A percentile compares a stretch with the other conserved stretches of the same genome.
phyloP scores from a whole-genome alignment of 768 basidiomycete genomes.

The Amanita fuliginea region DNA sequence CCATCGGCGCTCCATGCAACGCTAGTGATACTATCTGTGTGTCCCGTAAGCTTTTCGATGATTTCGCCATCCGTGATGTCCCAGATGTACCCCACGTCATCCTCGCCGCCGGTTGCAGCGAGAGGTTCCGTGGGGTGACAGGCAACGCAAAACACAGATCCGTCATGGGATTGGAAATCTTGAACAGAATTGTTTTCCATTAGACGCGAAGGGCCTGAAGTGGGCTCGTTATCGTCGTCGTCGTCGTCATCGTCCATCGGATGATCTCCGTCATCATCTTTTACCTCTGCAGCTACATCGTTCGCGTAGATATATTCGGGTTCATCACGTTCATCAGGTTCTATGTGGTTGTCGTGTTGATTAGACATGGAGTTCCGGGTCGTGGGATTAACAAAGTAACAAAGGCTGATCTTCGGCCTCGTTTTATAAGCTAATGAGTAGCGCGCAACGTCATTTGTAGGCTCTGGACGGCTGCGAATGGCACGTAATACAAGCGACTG shows the following conservation, averaged over 20 bases:
- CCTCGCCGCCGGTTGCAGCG: conserved; percentile 89
- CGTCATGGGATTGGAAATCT: conserved; percentile 53
- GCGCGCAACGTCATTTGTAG: too few relatives aligned
- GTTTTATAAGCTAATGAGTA: too few relatives aligned
- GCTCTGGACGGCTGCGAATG: too few relatives aligned
- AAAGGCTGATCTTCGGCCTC: too few relatives aligned
- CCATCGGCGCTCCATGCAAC: conserved; percentile 81
- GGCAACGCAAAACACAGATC: conserved; percentile 78
- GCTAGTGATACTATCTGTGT: conserved; percentile 82
- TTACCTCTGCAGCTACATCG: conserved; percentile 55
- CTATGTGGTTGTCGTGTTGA: conserved; percentile 25
- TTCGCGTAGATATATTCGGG: conserved; percentile 56
- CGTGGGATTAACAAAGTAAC: too few relatives aligned
- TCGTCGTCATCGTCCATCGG: conserved; percentile 72
- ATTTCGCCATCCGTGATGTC: conserved; percentile 72
- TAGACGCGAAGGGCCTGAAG: conserved; percentile 27
- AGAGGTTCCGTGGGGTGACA: conserved; percentile 76
- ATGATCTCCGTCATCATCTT: conserved; percentile 52
- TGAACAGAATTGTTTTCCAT: conserved; percentile 57
- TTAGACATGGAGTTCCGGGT: background rate
- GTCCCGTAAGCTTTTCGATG: conserved; percentile 80
- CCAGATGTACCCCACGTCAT: conserved; percentile 93
- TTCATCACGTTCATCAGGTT: conserved; percentile 34
- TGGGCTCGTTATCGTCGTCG: conserved; percentile 27
- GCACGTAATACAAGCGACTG: too few relatives aligned